Conservation (phyloP, 768 basidiomycete genomes). For the Termitomyces sp. region DNA sequence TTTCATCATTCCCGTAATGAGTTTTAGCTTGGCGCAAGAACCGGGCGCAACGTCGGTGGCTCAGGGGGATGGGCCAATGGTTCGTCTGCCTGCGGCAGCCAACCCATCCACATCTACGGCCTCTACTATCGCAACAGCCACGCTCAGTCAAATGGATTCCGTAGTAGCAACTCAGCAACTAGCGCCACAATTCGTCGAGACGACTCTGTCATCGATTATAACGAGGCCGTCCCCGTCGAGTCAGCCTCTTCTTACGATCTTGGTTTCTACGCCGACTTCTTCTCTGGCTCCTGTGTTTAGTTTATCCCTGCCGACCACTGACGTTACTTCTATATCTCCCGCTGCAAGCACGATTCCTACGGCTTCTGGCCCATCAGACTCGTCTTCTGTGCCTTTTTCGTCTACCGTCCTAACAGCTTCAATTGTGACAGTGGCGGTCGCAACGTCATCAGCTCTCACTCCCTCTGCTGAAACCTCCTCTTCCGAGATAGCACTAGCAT, state of each 20-base stretch:
- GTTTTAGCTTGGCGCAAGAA: not conserved
- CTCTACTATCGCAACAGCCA: not conserved
- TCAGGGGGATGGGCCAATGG: not conserved
- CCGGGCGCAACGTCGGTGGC: not conserved
- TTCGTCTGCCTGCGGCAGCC: not conserved
- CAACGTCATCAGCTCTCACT: not conserved
- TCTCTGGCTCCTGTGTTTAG: not conserved
- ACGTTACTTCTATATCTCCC: not conserved
- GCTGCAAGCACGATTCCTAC: too few species aligned
- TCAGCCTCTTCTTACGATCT: constrained; percentile 2
- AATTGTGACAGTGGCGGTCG: not conserved
- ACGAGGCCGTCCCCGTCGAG: not conserved
- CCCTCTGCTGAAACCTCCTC: not conserved
- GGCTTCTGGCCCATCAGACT: not conserved
- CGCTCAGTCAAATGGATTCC: not conserved
- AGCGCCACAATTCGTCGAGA: constrained; percentile 5
- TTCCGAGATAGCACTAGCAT: not conserved
- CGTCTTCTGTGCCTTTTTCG: not conserved
- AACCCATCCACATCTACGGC: not conserved
- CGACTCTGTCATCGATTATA: not conserved
- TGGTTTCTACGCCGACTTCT: constrained; percentile 3
- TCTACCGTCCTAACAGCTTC: not conserved
- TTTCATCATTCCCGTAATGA: constrained; percentile 2
- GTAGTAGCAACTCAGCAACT: not conserved
- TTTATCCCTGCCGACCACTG: not conserved